Evolutionary conservation across 805 yeast genomes (phyloP).

Genomic region (Torulaspora quercuum): DNA sequence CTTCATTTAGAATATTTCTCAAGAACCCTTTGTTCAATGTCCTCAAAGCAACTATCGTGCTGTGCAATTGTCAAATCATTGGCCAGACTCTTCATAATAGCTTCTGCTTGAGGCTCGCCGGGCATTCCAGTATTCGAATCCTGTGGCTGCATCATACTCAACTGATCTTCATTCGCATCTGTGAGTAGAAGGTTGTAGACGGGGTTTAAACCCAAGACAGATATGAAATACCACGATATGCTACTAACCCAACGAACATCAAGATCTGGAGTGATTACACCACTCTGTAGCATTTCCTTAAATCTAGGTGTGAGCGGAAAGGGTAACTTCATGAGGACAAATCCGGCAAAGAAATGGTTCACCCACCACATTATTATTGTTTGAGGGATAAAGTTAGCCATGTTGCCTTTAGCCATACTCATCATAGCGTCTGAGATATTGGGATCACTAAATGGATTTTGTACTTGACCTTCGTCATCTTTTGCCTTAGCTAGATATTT

Average conservation of each 20-base stretch:
- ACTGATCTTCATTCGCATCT: slow-evolving; percentile 28
- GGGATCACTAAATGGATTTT: slow-evolving; percentile 70
- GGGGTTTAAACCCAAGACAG: slow-evolving; percentile 77
- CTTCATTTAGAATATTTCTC: slow-evolving; percentile 9
- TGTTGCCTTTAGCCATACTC: slow-evolving; percentile 73
- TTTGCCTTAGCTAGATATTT: slow-evolving; percentile 50
- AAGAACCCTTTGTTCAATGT: slow-evolving; percentile 57
- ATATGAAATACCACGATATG: slow-evolving; percentile 93
- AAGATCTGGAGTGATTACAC: slow-evolving; percentile 77
- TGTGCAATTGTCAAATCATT: slow-evolving; percentile 66
- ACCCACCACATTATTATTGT: slow-evolving; percentile 96
- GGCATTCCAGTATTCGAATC: slow-evolving; percentile 42
- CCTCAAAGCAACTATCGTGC: slow-evolving; percentile 54
- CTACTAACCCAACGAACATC: slow-evolving; percentile 92
- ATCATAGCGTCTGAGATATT: slow-evolving; percentile 66
- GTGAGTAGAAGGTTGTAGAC: slow-evolving; percentile 64
- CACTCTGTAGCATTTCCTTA: slow-evolving; percentile 87
- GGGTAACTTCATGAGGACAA: slow-evolving; percentile 81
- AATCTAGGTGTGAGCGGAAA: slow-evolving; percentile 87
- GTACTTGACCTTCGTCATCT: slow-evolving; percentile 40
- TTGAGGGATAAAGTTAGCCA: slow-evolving; percentile 85
- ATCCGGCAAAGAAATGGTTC: slow-evolving; percentile 87
- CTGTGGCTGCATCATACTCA: slow-evolving; percentile 29
- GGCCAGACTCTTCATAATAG: slow-evolving; percentile 63
- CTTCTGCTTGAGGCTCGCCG: slow-evolving; percentile 60